Conservation (phyloP, 257 asterid species). For the Primulina eburnea region DNA sequence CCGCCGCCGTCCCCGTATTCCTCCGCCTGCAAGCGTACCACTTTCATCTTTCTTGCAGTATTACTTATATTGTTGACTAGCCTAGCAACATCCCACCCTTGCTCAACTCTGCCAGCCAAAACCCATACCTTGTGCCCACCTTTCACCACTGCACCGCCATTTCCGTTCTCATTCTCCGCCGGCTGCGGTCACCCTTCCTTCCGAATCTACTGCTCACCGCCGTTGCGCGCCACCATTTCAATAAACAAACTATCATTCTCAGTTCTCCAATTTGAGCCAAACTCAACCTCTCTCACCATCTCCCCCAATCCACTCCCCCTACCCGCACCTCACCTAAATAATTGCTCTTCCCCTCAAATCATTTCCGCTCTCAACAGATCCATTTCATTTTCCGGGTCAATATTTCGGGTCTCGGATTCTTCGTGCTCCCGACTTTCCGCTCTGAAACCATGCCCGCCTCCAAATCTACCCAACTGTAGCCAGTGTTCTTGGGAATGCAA, state of each 20-base stretch:
- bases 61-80: constrained; percentile 24
- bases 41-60: constrained; percentile 20
- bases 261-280: constrained; percentile 53
- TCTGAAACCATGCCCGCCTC: constrained; percentile 64
- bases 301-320: constrained; percentile 36
- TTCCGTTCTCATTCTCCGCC: constrained; percentile 74
- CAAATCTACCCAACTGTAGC: constrained; percentile 68
- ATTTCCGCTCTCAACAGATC: constrained; percentile 44
- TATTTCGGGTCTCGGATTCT: constrained; percentile 73
- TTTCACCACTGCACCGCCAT: constrained; percentile 56
- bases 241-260: constrained; percentile 53
- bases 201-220: constrained; percentile 57
- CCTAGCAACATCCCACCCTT: constrained; percentile 28
- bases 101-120: constrained; percentile 33
- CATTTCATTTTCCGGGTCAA: constrained; percentile 62
- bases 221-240: constrained; percentile 53
- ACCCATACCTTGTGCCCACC: constrained; percentile 55
- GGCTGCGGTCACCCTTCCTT: constrained; percentile 96
- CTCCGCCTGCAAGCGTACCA: constrained; percentile 25
- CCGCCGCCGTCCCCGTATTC: constrained; percentile 25
- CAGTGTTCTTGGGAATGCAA: constrained; percentile 69
- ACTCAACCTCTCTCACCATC: constrained; percentile 58
- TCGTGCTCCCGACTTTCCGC: constrained; percentile 74
- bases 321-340: constrained; percentile 23
- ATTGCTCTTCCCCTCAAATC: constrained; percentile 44